Evolutionary conservation across 2,329 filamentous ascomycete species (phyloP).

Genomic region (Rhynchosporium secalis): DNA sequence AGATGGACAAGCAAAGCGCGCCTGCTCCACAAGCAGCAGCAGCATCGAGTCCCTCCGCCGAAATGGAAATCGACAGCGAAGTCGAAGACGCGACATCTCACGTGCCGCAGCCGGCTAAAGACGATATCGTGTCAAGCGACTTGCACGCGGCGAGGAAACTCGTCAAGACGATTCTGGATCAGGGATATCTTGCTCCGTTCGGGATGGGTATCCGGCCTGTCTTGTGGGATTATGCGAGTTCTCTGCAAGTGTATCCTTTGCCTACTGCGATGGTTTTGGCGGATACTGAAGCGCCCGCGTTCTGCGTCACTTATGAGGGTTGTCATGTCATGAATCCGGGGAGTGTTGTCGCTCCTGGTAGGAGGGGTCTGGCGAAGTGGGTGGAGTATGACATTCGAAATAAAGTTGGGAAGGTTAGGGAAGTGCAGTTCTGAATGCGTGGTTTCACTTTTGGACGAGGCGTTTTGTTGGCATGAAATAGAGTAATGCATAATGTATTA

Average conservation of each 20-base stretch:
- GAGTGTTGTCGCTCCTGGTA: conserved; percentile 67
- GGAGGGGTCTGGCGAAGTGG: conserved; percentile 74
- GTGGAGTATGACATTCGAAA: conserved; percentile 73
- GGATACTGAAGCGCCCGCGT: conserved; percentile 78
- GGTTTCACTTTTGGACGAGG: background rate
- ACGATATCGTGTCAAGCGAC: conserved; percentile 28
- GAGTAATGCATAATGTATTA: background rate
- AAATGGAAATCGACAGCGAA: conserved; percentile 49
- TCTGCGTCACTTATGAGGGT: conserved; percentile 88
- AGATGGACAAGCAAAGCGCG: conserved; percentile 32
- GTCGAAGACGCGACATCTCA: conserved; percentile 28
- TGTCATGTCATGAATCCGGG: conserved; percentile 96
- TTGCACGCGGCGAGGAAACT: conserved; percentile 68
- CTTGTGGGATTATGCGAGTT: conserved; percentile 81
- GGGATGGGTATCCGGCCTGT: conserved; percentile 76
- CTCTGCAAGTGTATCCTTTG: conserved; percentile 82
- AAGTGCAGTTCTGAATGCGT: conserved; percentile 34
- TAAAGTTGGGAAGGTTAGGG: conserved; percentile 36
- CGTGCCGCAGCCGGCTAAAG: conserved; percentile 17
- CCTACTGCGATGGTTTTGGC: conserved; percentile 82
- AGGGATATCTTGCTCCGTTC: conserved; percentile 87
- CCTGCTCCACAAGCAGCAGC: conserved; percentile 16
- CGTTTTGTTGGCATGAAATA: background rate
- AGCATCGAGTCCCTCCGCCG: conserved; percentile 11
- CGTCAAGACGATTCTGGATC: conserved; percentile 88